These are phyloP conservation scores for Penicillium sp. DNA, from an alignment of 2,329 filamentous ascomycete species.

Conservation along the genomic window DNA sequence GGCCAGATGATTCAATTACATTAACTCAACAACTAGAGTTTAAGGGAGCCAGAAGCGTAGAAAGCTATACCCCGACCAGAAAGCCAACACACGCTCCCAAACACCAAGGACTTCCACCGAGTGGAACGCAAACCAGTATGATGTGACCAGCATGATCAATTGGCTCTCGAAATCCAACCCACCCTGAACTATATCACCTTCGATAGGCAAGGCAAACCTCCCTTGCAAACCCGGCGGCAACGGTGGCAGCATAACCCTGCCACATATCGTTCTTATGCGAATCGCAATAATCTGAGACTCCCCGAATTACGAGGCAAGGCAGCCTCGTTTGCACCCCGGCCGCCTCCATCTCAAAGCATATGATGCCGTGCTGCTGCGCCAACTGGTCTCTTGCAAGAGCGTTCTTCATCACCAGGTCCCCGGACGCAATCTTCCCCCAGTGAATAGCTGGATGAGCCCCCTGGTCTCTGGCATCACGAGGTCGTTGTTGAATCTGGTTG, in stretches of 20 bases:
- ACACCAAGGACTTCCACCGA: too few species aligned
- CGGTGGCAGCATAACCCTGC: constrained; percentile 1
- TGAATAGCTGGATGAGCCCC: neutral
- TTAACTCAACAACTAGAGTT: too few species aligned
- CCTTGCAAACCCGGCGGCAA: constrained; percentile 1
- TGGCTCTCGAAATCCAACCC: too few species aligned
- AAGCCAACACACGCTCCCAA: too few species aligned
- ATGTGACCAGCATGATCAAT: neutral
- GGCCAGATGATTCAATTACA: too few species aligned
- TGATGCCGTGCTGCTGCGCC: neutral
- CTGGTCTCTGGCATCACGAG: neutral
- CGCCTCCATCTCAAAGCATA: constrained; percentile 3
- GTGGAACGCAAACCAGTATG: neutral
- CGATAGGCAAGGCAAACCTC: neutral
- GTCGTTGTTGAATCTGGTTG: too few species aligned
- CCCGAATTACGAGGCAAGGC: neutral
- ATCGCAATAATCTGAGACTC: neutral
- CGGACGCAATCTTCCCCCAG: neutral
- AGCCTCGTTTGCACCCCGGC: neutral
- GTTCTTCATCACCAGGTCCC: neutral
- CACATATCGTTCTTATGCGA: neutral
- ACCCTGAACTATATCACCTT: too few species aligned
- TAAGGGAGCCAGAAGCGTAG: too few species aligned
- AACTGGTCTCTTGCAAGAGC: neutral
- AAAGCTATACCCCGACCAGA: too few species aligned